Conservation (phyloP, 2,329 filamentous ascomycete species). For the Penicillium sp. region DNA sequence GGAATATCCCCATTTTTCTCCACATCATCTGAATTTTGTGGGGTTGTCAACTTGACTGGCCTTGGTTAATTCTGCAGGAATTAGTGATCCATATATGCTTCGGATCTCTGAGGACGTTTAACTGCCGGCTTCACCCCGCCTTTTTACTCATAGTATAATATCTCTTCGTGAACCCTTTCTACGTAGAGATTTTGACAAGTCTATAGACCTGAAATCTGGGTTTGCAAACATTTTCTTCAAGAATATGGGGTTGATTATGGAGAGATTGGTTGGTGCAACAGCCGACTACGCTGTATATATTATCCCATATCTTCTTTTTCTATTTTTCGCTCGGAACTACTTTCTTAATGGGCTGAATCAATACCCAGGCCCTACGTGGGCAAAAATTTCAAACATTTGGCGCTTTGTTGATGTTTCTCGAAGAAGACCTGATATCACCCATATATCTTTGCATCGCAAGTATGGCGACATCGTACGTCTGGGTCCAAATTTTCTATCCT, state of each 20-base stretch:
- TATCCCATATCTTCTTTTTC: not conserved
- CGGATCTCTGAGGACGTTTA: no score
- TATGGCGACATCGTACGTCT: slow-evolving; percentile 10
- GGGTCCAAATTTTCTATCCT: slow-evolving; percentile 51
- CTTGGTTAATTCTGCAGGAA: no score
- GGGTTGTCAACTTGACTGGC: no score
- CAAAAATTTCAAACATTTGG: not conserved
- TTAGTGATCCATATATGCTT: no score
- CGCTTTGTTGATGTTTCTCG: not conserved
- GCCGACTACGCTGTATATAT: slow-evolving; percentile 1
- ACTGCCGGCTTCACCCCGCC: no score
- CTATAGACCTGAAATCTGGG: not conserved
- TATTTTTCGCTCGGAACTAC: not conserved
- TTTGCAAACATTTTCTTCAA: not conserved
- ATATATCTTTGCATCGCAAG: slow-evolving; percentile 8
- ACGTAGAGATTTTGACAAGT: not conserved
- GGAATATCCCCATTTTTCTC: not conserved
- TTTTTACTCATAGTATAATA: no score
- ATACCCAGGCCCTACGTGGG: not conserved
- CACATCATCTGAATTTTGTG: no score
- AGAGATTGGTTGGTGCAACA: not conserved
- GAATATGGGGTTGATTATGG: not conserved
- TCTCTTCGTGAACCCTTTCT: not conserved
- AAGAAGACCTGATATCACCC: slow-evolving; percentile 2
- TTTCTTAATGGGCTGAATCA: not conserved